Percentiles rank a stretch among this genome's conserved stretches.
phyloP scores from a whole-genome alignment of 2,329 filamentous ascomycete species.

The Fusarium scirpi region DNA sequence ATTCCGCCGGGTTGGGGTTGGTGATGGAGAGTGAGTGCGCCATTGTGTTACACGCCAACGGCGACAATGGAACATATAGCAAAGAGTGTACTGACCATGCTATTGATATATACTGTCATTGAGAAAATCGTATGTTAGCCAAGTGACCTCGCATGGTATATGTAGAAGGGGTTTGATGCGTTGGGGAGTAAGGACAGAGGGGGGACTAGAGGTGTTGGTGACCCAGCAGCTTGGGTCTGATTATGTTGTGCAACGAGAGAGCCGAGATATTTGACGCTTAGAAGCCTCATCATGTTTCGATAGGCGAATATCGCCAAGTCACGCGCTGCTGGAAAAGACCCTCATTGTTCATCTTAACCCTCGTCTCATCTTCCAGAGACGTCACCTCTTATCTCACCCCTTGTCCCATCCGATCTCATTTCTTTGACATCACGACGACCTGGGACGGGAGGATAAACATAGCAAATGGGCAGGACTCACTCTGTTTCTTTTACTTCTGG shows the following conservation, averaged over 20 bases:
- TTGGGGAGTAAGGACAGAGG: not conserved
- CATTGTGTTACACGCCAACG: not conserved
- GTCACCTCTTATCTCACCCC: conserved; percentile 6
- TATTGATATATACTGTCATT: conserved; percentile 68
- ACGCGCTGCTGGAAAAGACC: not conserved
- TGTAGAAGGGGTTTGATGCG: not conserved
- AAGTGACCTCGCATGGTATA: not conserved
- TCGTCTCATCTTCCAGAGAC: not conserved
- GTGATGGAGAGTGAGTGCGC: not conserved
- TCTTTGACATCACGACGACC: conserved; percentile 4
- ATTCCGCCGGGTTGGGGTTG: not conserved
- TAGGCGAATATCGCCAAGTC: conserved; percentile 21
- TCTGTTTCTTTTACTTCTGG: conserved; percentile 70
- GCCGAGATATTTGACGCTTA: conserved; percentile 1
- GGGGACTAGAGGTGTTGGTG: conserved; percentile 1
- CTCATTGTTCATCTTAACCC: not conserved
- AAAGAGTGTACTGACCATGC: conserved; percentile 64
- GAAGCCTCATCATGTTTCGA: conserved; percentile 2
- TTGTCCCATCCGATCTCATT: conserved; percentile 23
- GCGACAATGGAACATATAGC: not conserved
- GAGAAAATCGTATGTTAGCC: conserved; percentile 37
- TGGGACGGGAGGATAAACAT: not conserved
- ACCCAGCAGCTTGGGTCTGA: conserved; percentile 9
- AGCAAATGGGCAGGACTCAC: conserved; percentile 54
- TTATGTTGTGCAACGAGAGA: conserved; percentile 26